These are phyloP conservation scores for Corniculantispora saksenae DNA, from an alignment of 2,329 filamentous ascomycete species.

Conservation along the genomic window DNA sequence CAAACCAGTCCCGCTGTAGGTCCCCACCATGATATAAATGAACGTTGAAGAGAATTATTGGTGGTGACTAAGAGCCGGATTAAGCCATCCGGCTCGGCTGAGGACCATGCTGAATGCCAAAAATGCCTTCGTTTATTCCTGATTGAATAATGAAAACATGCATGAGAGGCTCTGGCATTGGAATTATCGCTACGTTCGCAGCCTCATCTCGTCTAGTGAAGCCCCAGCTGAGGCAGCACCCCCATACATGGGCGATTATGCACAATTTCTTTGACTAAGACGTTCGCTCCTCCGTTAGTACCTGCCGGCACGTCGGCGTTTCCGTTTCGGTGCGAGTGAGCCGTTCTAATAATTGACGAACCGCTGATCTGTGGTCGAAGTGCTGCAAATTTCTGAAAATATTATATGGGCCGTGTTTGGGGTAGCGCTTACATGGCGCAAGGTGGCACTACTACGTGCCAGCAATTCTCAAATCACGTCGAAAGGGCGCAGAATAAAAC, in stretches of 20 bases:
- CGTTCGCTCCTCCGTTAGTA: not conserved
- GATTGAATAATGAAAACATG: no score
- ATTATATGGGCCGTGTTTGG: not conserved
- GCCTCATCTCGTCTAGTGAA: no score
- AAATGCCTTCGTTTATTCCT: no score
- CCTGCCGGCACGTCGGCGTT: not conserved
- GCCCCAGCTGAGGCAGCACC: no score
- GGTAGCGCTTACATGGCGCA: not conserved
- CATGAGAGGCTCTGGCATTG: no score
- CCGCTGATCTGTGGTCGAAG: not conserved
- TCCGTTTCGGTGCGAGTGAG: not conserved
- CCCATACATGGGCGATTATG: not conserved
- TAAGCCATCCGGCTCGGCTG: not conserved
- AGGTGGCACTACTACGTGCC: not conserved
- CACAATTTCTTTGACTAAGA: not conserved
- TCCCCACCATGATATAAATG: not conserved
- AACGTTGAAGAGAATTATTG: no score
- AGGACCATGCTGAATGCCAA: no score
- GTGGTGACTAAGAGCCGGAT: not conserved
- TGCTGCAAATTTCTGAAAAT: not conserved
- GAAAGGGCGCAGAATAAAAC: not conserved
- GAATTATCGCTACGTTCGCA: no score
- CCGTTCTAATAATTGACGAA: not conserved
- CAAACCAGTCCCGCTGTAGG: not conserved
- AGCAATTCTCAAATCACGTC: not conserved